Conservation (phyloP, 192 early-diverging fungal species). For the Podila minutissima region DNA sequence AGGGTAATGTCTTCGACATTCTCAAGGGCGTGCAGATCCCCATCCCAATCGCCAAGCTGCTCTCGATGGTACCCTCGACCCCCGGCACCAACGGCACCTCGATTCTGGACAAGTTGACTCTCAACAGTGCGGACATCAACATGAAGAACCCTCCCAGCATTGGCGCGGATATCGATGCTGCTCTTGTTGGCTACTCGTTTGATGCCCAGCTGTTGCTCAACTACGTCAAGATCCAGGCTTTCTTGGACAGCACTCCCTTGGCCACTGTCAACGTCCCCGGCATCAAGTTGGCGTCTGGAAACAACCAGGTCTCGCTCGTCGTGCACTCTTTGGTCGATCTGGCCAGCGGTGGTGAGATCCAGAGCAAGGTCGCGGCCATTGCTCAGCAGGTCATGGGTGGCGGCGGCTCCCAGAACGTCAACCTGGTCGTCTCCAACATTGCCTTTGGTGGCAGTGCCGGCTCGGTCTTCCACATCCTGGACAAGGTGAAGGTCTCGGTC, state of each 20-base stretch:
- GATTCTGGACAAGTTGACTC: slow-evolving; percentile 8
- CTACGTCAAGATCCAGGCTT: slow-evolving; percentile 48
- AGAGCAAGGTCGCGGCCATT: slow-evolving; percentile 47
- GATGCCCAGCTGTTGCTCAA: slow-evolving; percentile 44
- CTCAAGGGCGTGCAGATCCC: slow-evolving; percentile 16
- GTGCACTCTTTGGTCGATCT: slow-evolving; percentile 30
- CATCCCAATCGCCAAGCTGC: slow-evolving; percentile 10
- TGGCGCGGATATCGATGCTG: slow-evolving; percentile 10
- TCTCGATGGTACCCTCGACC: slow-evolving; percentile 14
- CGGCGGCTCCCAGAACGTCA: slow-evolving; percentile 28
- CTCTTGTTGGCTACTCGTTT: slow-evolving; percentile 12
- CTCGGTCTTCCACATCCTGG: slow-evolving; percentile 18
- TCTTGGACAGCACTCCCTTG: slow-evolving; percentile 37
- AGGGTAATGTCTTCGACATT: slow-evolving; percentile 17
- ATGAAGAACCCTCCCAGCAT: slow-evolving; percentile 28
- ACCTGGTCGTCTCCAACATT: slow-evolving; percentile 47
- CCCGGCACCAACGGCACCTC: slow-evolving; percentile 8
- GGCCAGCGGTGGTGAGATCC: slow-evolving; percentile 27
- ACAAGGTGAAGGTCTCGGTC: slow-evolving; percentile 22
- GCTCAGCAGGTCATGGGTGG: slow-evolving; percentile 37
- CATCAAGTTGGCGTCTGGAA: slow-evolving; percentile 30
- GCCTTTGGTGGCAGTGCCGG: slow-evolving; percentile 35
- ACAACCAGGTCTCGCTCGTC: slow-evolving; percentile 31
- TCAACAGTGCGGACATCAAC: slow-evolving; percentile 25
- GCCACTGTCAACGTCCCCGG: slow-evolving; percentile 39